These are phyloP conservation scores for Hemerocallis citrina DNA, from an alignment of 106 monocot genomes.

Conservation along the genomic window DNA sequence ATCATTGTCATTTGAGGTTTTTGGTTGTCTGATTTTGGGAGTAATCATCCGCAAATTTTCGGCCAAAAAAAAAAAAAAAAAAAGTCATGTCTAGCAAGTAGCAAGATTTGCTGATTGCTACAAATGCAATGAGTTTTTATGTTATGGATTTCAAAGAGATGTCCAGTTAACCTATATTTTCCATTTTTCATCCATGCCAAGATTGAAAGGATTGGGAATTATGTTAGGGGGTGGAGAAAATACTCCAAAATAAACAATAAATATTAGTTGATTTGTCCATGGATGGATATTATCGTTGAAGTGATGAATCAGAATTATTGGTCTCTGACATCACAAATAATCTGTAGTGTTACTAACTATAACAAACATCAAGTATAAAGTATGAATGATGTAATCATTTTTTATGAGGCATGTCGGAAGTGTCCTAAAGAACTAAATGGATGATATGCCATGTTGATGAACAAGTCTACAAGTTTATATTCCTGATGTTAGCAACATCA, in stretches of 20 bases:
- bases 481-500: too few relatives aligned
- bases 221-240: background rate
- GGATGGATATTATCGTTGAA: background rate
- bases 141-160: background rate
- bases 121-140: background rate
- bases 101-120: background rate
- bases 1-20: background rate
- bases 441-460: too few relatives aligned
- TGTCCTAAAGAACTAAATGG: too few relatives aligned
- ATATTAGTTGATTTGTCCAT: background rate
- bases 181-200: background rate
- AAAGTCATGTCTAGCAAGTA: background rate
- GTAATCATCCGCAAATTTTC: background rate
- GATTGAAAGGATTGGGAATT: background rate
- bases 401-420: too few relatives aligned
- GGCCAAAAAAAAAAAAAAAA: too few relatives aligned
- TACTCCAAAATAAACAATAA: background rate
- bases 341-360: too few relatives aligned
- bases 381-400: background rate
- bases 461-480: too few relatives aligned
- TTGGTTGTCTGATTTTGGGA: background rate
- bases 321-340: too few relatives aligned
- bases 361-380: background rate
- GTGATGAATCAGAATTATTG: too few relatives aligned
- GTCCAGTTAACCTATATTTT: background rate